These are phyloP conservation scores for Naganishia albida DNA, from an alignment of 1,284 basidiomycete species.

Conservation along the genomic window DNA sequence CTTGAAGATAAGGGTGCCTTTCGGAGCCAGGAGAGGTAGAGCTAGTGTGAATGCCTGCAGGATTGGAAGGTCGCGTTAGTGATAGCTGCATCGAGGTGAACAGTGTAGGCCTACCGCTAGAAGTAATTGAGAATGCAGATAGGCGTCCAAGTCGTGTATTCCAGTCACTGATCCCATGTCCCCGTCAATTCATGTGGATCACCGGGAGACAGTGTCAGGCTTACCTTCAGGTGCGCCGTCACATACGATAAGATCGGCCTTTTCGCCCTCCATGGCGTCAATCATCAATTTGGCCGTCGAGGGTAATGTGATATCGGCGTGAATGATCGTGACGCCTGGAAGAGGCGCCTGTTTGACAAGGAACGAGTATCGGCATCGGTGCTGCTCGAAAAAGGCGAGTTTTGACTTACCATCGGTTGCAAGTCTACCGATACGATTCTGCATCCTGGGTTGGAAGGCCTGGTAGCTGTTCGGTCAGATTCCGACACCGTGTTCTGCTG, in stretches of 20 bases:
- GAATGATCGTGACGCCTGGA: constrained; percentile 58
- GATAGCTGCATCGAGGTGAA: not conserved
- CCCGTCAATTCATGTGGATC: not conserved
- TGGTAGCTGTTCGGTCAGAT: constrained; percentile 22
- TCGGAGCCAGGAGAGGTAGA: constrained; percentile 57
- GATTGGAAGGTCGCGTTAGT: not conserved
- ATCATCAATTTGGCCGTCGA: constrained; percentile 58
- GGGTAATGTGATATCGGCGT: constrained; percentile 61
- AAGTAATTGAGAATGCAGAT: constrained; percentile 61
- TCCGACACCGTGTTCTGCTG: constrained; percentile 11
- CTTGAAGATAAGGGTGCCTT: constrained; percentile 61
- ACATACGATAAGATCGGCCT: constrained; percentile 61
- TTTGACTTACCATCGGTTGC: constrained; percentile 58
- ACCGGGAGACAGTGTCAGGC: constrained; percentile 14
- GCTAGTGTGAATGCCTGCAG: constrained; percentile 59
- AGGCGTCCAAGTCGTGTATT: constrained; percentile 62
- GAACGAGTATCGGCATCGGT: not conserved
- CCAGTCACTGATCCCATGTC: constrained; percentile 56
- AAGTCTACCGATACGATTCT: constrained; percentile 61
- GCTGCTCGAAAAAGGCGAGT: not conserved
- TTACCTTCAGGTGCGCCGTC: constrained; percentile 62
- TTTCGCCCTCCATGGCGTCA: constrained; percentile 55
- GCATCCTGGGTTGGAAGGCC: constrained; percentile 30
- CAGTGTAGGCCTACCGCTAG: constrained; percentile 52
- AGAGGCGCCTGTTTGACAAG: constrained; percentile 55